Conservation (phyloP, 108 stramenopile genomes). For the Chaetoceros muelleri region DNA sequence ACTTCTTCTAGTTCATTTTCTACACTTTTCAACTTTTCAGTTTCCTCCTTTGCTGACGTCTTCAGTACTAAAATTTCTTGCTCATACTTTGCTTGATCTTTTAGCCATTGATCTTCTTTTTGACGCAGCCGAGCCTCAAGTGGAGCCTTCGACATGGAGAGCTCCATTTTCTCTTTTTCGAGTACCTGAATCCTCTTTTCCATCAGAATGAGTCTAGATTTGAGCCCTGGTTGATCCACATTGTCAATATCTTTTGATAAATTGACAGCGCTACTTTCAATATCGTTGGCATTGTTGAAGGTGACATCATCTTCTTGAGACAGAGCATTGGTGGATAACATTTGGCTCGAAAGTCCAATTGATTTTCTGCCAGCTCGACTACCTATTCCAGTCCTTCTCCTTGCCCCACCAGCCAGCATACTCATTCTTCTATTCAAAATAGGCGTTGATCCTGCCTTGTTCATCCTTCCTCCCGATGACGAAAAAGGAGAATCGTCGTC, state of each 20-base stretch:
- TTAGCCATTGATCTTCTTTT: conserved; percentile 68
- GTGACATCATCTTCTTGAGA: conserved; percentile 15
- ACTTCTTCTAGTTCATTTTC: conserved; percentile 48
- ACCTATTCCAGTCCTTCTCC: neutral
- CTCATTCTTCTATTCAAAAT: neutral
- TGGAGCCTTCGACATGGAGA: conserved; percentile 78
- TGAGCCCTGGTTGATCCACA: conserved; percentile 47
- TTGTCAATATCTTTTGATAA: conserved; percentile 15
- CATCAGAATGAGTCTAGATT: conserved; percentile 57
- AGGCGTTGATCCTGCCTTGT: neutral
- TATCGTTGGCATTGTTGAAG: neutral
- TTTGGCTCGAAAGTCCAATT: neutral
- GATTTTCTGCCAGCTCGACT: neutral
- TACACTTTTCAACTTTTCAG: conserved; percentile 59
- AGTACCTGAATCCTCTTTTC: conserved; percentile 58
- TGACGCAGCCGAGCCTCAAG: conserved; percentile 75
- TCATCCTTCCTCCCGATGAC: neutral
- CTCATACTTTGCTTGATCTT: conserved; percentile 47
- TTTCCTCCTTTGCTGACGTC: conserved; percentile 31
- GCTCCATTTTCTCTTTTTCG: conserved; percentile 75
- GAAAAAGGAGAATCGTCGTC: neutral
- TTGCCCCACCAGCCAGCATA: neutral
- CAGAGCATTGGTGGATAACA: neutral
- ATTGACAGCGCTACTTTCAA: neutral
- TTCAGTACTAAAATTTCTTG: conserved; percentile 54